These are phyloP conservation scores for Barbatosphaeria neglecta DNA, from an alignment of 495 filamentous ascomycete genomes.

Conservation along the genomic window DNA sequence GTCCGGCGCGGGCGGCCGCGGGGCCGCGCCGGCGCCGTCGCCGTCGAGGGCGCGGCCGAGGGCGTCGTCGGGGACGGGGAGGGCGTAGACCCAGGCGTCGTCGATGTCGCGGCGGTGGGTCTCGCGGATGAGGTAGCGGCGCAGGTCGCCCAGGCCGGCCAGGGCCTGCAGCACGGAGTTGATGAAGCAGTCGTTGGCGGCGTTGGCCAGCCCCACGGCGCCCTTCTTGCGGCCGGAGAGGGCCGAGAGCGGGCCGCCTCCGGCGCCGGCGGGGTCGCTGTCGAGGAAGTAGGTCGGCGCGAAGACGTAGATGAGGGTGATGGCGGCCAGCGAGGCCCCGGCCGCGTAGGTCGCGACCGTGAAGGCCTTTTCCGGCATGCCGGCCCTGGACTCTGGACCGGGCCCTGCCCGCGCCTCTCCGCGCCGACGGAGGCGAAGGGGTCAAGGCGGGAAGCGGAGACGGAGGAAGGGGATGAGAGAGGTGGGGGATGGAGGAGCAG, in stretches of 20 bases:
- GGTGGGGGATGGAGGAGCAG: too few species aligned
- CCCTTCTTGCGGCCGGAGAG: slow-evolving; percentile 64
- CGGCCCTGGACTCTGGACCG: too few species aligned
- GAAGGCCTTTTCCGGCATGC: slow-evolving; percentile 77
- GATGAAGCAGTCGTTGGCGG: slow-evolving; percentile 98
- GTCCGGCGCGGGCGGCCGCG: slow-evolving; percentile 17
- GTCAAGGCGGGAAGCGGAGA: too few species aligned
- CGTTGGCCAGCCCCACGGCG: slow-evolving; percentile 79
- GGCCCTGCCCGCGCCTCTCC: too few species aligned
- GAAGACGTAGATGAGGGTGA: slow-evolving; percentile 93
- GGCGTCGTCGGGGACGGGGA: slow-evolving; percentile 35
- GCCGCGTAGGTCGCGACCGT: slow-evolving; percentile 89
- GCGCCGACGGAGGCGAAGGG: too few species aligned
- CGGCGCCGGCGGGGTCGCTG: slow-evolving; percentile 42
- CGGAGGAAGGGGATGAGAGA: too few species aligned
- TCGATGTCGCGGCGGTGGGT: slow-evolving; percentile 70
- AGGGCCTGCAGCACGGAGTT: slow-evolving; percentile 93
- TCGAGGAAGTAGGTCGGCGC: slow-evolving; percentile 91
- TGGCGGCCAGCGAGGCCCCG: slow-evolving; percentile 89
- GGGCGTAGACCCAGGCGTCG: slow-evolving; percentile 56
- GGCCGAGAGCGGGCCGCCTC: slow-evolving; percentile 1
- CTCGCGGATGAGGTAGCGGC: slow-evolving; percentile 81
- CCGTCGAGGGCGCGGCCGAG: slow-evolving; percentile 3
- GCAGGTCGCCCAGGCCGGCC: slow-evolving; percentile 86
- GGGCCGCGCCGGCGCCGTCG: neutral